Evolutionary conservation across 1,284 basidiomycete species (phyloP).

Genomic region (Puccinia coronata): DNA sequence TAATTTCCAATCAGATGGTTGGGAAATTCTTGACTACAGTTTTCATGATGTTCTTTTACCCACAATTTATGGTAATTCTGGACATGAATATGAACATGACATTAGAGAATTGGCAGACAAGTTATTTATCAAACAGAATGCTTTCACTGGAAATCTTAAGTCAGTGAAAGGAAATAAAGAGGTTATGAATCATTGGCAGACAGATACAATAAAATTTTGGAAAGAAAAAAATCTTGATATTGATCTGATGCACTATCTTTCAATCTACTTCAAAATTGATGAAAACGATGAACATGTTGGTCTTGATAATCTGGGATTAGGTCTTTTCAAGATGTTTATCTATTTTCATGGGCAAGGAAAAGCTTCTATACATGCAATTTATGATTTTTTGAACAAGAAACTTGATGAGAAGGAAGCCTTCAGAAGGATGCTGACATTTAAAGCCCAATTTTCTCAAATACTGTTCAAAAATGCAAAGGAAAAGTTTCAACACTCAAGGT

Average conservation of each 20-base stretch:
- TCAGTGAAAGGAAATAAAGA: no score
- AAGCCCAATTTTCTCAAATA: neutral
- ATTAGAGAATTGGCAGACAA: neutral
- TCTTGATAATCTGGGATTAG: neutral
- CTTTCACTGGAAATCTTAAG: neutral
- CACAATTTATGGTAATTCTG: neutral
- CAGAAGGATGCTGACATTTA: slow-evolving; percentile 8
- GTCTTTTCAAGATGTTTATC: neutral
- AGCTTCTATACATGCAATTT: neutral
- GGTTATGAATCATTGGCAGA: neutral
- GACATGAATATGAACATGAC: neutral
- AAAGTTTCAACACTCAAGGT: neutral
- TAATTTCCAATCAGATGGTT: no score
- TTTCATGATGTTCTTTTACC: no score
- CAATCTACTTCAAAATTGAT: slow-evolving; percentile 1
- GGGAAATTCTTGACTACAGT: no score
- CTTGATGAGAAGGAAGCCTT: neutral
- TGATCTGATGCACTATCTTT: neutral
- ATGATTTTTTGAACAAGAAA: neutral
- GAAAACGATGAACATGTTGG: neutral
- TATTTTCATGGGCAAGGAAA: neutral
- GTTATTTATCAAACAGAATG: neutral
- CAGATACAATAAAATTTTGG: neutral
- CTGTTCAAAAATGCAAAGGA: neutral
- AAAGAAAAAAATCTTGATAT: neutral